These are phyloP conservation scores for Condylostoma magnum DNA, from an alignment of 169 alveolate species.

Conservation along the genomic window DNA sequence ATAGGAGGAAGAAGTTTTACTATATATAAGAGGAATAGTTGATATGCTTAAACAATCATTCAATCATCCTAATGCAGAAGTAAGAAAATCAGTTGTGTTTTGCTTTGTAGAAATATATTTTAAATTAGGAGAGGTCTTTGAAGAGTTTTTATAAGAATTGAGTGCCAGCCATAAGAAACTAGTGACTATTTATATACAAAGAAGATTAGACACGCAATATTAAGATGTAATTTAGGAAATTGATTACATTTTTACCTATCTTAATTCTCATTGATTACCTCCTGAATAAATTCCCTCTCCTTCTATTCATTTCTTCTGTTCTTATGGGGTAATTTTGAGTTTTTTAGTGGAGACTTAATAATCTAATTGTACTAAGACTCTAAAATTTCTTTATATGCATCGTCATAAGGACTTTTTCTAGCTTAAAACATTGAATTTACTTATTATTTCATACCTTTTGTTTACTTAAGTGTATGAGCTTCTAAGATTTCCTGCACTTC, in stretches of 20 bases:
- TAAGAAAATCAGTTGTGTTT: slow-evolving; percentile 32
- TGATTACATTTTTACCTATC: background rate
- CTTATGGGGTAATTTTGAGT: too few species aligned
- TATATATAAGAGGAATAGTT: background rate
- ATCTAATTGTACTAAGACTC: too few species aligned
- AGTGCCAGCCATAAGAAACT: slow-evolving; percentile 30
- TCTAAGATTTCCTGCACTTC: too few species aligned
- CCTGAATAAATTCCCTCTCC: too few species aligned
- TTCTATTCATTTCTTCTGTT: too few species aligned
- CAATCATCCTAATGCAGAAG: slow-evolving; percentile 31
- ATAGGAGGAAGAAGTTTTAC: background rate
- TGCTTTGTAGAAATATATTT: slow-evolving; percentile 29
- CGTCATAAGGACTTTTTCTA: too few species aligned
- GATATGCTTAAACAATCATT: slow-evolving; percentile 6
- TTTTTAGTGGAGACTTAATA: too few species aligned
- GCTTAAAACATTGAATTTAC: too few species aligned
- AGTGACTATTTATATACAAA: slow-evolving; percentile 25
- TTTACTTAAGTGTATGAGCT: too few species aligned
- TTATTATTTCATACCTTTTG: too few species aligned
- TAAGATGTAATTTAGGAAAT: background rate
- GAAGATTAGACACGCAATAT: slow-evolving; percentile 3
- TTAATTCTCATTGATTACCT: too few species aligned
- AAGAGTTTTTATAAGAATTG: slow-evolving; percentile 11
- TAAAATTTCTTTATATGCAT: too few species aligned
- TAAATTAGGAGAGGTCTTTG: slow-evolving; percentile 1